Conservation (phyloP, 1,284 basidiomycete species). For the Cronartium quercuum region DNA sequence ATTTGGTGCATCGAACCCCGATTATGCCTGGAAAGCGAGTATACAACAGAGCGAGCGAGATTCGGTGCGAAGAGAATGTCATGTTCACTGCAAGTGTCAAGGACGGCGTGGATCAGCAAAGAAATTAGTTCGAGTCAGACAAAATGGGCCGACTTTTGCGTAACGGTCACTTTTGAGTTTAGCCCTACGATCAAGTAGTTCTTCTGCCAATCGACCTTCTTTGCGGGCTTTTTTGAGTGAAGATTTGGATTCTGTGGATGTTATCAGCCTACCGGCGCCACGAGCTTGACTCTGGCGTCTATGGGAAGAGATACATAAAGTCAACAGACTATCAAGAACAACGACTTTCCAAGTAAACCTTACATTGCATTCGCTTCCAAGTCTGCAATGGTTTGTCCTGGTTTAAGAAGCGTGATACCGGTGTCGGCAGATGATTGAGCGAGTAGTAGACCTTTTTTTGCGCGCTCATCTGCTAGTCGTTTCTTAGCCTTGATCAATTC, state of each 20-base stretch:
- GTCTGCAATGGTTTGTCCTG: conserved; percentile 23
- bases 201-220: conserved; percentile 80
- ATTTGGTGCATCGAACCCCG: no score
- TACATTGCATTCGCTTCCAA: conserved; percentile 49
- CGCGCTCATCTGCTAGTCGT: conserved; percentile 25
- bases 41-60: no score
- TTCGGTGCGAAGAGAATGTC: no score
- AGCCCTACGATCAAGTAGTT: conserved; percentile 74
- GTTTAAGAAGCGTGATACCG: conserved; percentile 30
- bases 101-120: no score
- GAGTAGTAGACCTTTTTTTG: conserved; percentile 20
- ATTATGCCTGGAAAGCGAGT: no score
- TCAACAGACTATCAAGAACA: background rate
- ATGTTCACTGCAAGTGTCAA: no score
- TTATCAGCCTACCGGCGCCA: conserved; percentile 70
- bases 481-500: conserved; percentile 28
- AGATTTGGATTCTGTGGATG: conserved; percentile 62
- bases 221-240: conserved; percentile 78
- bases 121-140: no score
- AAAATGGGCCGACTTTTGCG: conserved; percentile 12
- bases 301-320: background rate
- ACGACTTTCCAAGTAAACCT: conserved; percentile 41
- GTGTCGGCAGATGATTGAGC: conserved; percentile 2
- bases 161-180: conserved; percentile 70
- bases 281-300: conserved; percentile 77